Evolutionary conservation across 2,329 filamentous ascomycete species (phyloP).

Genomic region (Bertia moriformis): DNA sequence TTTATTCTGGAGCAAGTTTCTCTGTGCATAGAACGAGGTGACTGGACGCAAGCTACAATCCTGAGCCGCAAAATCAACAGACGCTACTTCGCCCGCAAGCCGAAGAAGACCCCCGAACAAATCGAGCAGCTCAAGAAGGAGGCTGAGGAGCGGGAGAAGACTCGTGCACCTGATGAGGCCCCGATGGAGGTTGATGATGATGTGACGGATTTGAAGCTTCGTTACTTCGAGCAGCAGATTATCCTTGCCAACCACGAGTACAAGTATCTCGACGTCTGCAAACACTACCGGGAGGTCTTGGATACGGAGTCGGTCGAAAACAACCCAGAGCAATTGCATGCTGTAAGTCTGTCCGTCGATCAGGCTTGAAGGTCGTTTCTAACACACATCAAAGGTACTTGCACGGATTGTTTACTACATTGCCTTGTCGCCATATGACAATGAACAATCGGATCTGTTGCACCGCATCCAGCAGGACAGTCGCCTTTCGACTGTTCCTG

Average conservation of each 20-base stretch:
- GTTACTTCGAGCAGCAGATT: slow-evolving; percentile 96
- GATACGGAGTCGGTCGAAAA: slow-evolving; percentile 93
- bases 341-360: slow-evolving; percentile 55
- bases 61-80: slow-evolving; percentile 95
- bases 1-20: slow-evolving; percentile 93
- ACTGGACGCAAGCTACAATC: slow-evolving; percentile 92
- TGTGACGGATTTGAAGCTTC: slow-evolving; percentile 88
- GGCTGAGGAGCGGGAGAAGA: slow-evolving; percentile 69
- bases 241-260: slow-evolving; percentile 87
- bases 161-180: slow-evolving; percentile 52
- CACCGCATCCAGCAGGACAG: slow-evolving; percentile 81
- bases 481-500: slow-evolving; percentile 62
- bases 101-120: slow-evolving; percentile 79
- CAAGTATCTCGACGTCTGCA: slow-evolving; percentile 95
- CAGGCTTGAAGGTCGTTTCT: slow-evolving; percentile 4
- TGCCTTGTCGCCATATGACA: slow-evolving; percentile 91
- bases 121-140: slow-evolving; percentile 82
- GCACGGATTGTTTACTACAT: slow-evolving; percentile 96
- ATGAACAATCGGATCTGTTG: slow-evolving; percentile 93
- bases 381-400: too few relatives aligned
- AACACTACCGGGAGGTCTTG: slow-evolving; percentile 90
- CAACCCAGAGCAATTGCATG: slow-evolving; percentile 70
- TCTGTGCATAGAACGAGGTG: slow-evolving; percentile 85
- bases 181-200: slow-evolving; percentile 70
- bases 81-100: slow-evolving; percentile 75